Evolutionary conservation across 176 grass and related monocot species (phyloP), one percentile per base, ranked within the genome.

Genomic region (Triticum timopheevii): DNA sequence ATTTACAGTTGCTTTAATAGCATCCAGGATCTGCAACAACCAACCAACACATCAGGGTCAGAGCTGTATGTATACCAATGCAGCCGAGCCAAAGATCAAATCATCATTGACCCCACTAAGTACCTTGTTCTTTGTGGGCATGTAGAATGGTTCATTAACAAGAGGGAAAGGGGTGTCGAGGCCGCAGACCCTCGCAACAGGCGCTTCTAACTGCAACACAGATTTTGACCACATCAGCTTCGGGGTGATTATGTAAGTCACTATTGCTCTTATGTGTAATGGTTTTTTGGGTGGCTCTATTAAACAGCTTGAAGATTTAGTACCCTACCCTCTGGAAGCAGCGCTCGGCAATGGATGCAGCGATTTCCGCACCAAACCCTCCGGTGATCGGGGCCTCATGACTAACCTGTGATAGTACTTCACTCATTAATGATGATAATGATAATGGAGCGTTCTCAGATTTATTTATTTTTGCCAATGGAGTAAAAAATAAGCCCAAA

Each of bases 81-180:
- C 25, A 50, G n/a, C 6, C n/a, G 33, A 50, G 19, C 4, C 27
- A 58, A 13, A 81, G 17, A 65, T 34, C 8, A 80, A 83, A 27
- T 8, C 2, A 83, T 27, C 38, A 68, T 13, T 3, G 0, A 25
- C 70, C n/a, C 24, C 13, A 7, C 16, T 19, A 54, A 15, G 39
- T 81, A 96, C 96, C 92, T 96, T 98, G 85, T 94, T 98, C 90
- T 92, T 94, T 6, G 92, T 94, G 17, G 93, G 96, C 92, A 96
- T 87, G 86, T 98, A 98, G 83, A 98, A 96, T 35, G 90, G 88
- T 72, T 98, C 96, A 65, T 93, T 93, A 72, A 98, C 93, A 77
- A 98, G 94, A 42, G 96, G 96, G 27, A 98, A 98, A 30, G 96
- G 92, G 28, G 93, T 98, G 82, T 98, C 96, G 0, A 98, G 90